Evolutionary conservation across 2,329 filamentous ascomycete species (phyloP), one percentile per base, ranked within the genome.

Genomic region (Ampelomyces quisqualis): DNA sequence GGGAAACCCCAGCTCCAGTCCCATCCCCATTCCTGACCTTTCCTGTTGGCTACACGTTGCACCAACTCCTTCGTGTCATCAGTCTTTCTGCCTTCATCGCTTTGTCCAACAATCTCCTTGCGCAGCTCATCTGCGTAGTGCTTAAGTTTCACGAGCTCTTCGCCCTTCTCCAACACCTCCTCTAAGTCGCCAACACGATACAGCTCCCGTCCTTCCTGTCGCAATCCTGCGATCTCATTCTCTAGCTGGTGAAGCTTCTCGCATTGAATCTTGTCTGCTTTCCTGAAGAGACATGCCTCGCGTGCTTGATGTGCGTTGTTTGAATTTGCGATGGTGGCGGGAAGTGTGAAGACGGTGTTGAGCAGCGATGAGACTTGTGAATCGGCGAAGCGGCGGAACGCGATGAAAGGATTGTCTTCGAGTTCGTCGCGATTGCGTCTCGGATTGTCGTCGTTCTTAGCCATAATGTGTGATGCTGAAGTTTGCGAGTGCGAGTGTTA

Each of bases 331-430:
- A 66, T 56, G 19, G 54, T 62, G 27, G 55, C 55, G 22, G 62
- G 58, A 10, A 65, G 62, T 19, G 73, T 70, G 41, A 77, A 74
- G 38, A 81, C 65, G 13, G 72, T 72, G 47, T 76, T 75, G 40
- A 82, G 63, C 36, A 83, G 62, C 11, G 74, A 75, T 7, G 73
- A 74, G 51, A 82, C 72, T 41, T 79, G 77, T 32, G 77, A 74
- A 53, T 84, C 80, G 40, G 79, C 77, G 59, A 78, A 81, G 47
- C 76, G 77, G 51, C 80, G 80, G 66, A 83, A 82, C 20, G 74
- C 70, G 40, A 80, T 73, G 62, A 83, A 82, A 1, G 79, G 78
- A 45, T 81, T 81, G 40, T 62, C 51, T 44, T 65, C 62, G 22
- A 44, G 47, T 22, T 48, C 50, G 13, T 43, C 33, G 13, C 32